Evolutionary conservation across 768 basidiomycete genomes (phyloP), one percentile per base, ranked within the genome.

Genomic region (Boletus reticuloceps): DNA sequence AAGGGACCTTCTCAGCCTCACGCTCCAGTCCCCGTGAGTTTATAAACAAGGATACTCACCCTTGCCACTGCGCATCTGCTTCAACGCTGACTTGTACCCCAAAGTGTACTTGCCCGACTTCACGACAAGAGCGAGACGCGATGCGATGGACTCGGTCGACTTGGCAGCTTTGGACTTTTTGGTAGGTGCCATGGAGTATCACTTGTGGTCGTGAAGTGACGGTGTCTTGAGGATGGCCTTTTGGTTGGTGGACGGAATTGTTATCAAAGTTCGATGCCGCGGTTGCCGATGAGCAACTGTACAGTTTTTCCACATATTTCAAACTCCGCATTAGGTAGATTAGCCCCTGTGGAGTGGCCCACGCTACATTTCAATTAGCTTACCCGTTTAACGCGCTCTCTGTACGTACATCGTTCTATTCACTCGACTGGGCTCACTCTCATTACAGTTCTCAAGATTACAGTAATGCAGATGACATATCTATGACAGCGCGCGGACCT

Each of bases 1-100:
- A 84, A 89, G 89, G 91, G 90, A 93, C 92, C 92, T 96, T 95
- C 94, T 94, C 93, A 94, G 93, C 94, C 82, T 88, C 79, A 82
- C 79, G 92, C 92, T 94, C 92, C 92, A 93, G 92, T 85, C 92
- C 91, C 90, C 84, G 80, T 73, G 82, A 82, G 77, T 81, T 73
- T 74, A 75, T 65, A 59, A 51, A 58, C 13, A 10, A 54, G 51
- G 54, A 68, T 69, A 69, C 94, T 82, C 75, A 98, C 96, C 93
- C 83, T 97, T 96, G 73, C 97, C 95, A 60, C 76, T 89, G 71
- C 96, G 90, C 91, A 99, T 97, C 77, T 93, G 88, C 84, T 98
- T 98, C 69, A 99, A 81, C 50, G 95, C 93, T 59, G 93, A 92
- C 79, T 98, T 98, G 88, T 98, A 98, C 58, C 97, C 97, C 58